Conservation (phyloP, 1,284 basidiomycete species). For the Tilletia setariae region DNA sequence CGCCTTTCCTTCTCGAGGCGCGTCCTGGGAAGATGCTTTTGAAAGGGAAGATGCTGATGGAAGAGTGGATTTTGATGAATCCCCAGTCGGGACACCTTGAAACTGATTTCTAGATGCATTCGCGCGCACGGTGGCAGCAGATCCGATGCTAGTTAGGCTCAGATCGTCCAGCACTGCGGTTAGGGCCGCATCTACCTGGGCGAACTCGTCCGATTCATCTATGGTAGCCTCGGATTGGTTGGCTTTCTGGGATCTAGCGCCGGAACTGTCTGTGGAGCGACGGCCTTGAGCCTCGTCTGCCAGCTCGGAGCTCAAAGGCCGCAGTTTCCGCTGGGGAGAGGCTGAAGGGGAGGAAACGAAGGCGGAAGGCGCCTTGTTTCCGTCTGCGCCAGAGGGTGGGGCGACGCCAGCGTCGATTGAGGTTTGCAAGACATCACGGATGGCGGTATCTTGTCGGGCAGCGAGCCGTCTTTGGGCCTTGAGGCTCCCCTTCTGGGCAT, state of each 20-base stretch:
- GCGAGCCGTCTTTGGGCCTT: not conserved
- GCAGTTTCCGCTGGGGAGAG: not conserved
- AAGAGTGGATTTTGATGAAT: not conserved
- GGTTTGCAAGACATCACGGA: not conserved
- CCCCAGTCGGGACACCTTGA: not conserved
- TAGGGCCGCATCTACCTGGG: conserved; percentile 36
- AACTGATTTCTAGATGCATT: not conserved
- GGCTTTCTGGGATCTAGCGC: not conserved
- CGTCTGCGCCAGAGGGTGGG: not conserved
- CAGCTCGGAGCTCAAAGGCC: not conserved
- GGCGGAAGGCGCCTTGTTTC: not conserved
- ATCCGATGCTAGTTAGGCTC: conserved; percentile 33
- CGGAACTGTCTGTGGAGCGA: no score
- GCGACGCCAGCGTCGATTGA: not conserved
- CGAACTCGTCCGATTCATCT: conserved; percentile 11
- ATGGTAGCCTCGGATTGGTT: not conserved
- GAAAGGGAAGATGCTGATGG: no score
- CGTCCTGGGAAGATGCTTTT: no score
- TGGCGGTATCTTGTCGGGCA: not conserved
- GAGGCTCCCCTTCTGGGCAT: not conserved
- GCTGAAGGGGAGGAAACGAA: not conserved
- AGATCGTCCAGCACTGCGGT: conserved; percentile 41
- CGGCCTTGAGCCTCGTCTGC: no score
- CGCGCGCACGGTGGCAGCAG: conserved; percentile 8
- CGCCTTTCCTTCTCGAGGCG: not conserved